Conservation (phyloP, 306 rosid species). For the Sesbania bispinosa region DNA sequence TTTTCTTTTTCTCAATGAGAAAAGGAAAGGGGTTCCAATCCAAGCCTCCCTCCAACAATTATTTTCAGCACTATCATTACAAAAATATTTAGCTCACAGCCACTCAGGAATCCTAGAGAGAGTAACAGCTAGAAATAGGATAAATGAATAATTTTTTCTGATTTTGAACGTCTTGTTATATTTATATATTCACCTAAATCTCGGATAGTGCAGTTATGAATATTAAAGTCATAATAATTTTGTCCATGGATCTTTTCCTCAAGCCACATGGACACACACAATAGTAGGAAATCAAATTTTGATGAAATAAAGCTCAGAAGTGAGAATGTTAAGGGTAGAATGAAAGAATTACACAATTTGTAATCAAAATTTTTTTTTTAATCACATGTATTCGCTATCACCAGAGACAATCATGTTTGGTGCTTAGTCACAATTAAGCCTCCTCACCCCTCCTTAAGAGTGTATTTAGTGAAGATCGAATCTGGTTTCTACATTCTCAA, state of each 20-base stretch:
- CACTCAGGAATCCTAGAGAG: conserved; percentile 31
- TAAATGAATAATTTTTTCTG: neutral
- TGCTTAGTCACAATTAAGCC: no score
- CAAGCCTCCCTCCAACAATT: conserved; percentile 21
- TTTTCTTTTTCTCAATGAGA: conserved; percentile 23
- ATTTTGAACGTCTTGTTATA: neutral
- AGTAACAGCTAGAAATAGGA: conserved; percentile 6
- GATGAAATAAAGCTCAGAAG: neutral
- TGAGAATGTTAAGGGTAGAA: no score
- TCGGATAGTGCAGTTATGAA: neutral
- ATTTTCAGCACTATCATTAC: conserved; percentile 23
- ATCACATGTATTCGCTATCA: no score
- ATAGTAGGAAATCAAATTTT: neutral
- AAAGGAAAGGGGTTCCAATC: conserved; percentile 11
- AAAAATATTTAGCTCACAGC: neutral
- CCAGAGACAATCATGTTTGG: no score
- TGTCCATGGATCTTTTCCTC: neutral
- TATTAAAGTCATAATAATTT: neutral
- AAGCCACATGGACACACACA: neutral
- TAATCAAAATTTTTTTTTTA: no score
- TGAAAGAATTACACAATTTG: no score
- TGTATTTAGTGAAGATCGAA: no score
- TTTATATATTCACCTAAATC: conserved; percentile 1
- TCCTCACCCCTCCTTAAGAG: no score
- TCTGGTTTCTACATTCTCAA: no score